Evolutionary conservation across 495 filamentous ascomycete genomes (phyloP).

Genomic region (Xylaria bambusicola): DNA sequence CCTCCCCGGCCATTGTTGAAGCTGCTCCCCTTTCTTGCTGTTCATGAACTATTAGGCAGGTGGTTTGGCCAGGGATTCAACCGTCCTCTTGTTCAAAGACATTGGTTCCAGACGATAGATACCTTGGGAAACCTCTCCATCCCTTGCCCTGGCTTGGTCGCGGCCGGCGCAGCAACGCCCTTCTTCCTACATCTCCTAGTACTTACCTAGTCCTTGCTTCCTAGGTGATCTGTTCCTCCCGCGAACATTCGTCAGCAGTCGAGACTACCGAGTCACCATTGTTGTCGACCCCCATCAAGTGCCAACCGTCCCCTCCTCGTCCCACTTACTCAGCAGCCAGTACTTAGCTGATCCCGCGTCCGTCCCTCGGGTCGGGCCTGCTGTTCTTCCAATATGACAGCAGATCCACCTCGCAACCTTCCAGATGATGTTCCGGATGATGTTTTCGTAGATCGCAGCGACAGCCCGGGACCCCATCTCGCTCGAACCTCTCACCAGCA

Average conservation of each 20-base stretch:
- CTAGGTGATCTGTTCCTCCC: not conserved
- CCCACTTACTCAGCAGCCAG: too few species aligned
- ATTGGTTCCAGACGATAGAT: too few species aligned
- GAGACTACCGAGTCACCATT: not conserved
- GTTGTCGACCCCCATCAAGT: not conserved
- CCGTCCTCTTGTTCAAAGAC: too few species aligned
- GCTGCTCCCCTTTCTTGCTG: conserved; percentile 1
- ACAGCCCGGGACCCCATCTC: conserved; percentile 14
- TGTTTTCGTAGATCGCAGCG: conserved; percentile 22
- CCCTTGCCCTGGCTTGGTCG: conserved; percentile 19
- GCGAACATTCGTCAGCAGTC: not conserved
- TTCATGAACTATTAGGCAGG: conserved; percentile 4
- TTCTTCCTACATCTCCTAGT: not conserved
- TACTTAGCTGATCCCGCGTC: conserved; percentile 4
- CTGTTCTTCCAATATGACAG: conserved; percentile 18
- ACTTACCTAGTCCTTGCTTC: not conserved
- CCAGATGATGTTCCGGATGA: conserved; percentile 23
- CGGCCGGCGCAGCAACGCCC: conserved; percentile 4
- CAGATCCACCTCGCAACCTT: conserved; percentile 15
- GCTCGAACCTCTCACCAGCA: conserved; percentile 14
- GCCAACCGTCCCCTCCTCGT: conserved; percentile 1
- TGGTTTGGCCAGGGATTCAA: not conserved
- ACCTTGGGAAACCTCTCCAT: conserved; percentile 20
- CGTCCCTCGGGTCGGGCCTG: conserved; percentile 11
- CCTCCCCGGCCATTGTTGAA: not conserved